Base-by-base conservation (phyloP, 2,329 filamentous ascomycete species). In the Dryadomyces quercus-mongolicae region DNA sequence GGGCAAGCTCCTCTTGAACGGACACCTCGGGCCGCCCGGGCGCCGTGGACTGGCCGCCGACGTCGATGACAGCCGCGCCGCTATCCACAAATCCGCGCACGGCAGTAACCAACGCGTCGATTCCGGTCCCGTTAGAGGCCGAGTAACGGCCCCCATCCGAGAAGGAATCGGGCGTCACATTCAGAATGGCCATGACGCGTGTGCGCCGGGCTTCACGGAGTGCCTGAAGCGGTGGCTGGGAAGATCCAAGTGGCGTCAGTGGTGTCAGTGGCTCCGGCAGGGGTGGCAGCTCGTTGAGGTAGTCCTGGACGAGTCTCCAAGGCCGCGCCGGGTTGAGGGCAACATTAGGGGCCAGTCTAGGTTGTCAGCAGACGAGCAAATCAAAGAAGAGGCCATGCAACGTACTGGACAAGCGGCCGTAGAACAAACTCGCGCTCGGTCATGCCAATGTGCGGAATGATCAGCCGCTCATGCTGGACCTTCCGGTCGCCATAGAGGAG, bases 161-260 rank as follows among this genome's bases (percentile, higher is more conserved):
- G 72, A 98, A 98, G 10, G 92, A 97, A 70, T 98, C 92, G 0
- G 92, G 92, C 0, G 93, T 97, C 52, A 95, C 72, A 68, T 98
- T 98, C 48, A 97, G 75, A 59, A 98, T 95, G 54, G 87, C 88
- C 93, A 98, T 98, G 60, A 96, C 71, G 48, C 82, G 81, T 0
- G 92, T 96, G 53, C 72, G 74, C 49, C 84, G 78, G 48, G 75
- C 73, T 7, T 75, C 70, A 36, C 73, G 70, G 34, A 81, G 70
- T 18, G 86, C 75, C 51, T 80, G 78, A 43, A 93, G 69, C 1
- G 81, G 72, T 12, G 74, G 68, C 42, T 77, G 65, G 6, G 66
- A 66, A 6, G 67, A 48, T 2, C 74, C 74, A 40, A 84, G 66
- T 2, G 80, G 80, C 1, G 80, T 82, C 52, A 84, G 65, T 15